Conservation (phyloP, 495 filamentous ascomycete genomes). For the Hyaloscypha bicolor region DNA sequence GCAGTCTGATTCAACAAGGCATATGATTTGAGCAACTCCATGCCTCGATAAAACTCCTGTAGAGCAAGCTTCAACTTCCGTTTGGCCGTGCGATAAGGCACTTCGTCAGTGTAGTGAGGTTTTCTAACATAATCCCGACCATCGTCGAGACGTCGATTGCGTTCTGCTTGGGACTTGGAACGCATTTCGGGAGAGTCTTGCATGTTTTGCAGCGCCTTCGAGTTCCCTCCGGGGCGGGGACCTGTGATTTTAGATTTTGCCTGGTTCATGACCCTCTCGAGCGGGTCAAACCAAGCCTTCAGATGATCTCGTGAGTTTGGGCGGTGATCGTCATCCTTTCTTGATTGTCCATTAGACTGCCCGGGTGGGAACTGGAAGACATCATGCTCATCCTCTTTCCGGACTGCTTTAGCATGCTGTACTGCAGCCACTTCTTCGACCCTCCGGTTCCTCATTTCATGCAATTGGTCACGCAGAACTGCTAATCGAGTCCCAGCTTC, state of each 20-base stretch:
- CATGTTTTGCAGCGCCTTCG: conserved; percentile 30
- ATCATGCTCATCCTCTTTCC: conserved; percentile 19
- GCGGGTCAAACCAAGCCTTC: conserved; percentile 28
- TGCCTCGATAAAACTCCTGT: conserved; percentile 88
- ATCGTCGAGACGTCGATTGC: conserved; percentile 40
- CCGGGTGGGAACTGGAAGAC: conserved; percentile 4
- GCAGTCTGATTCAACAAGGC: conserved; percentile 86
- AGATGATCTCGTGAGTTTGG: conserved; percentile 27
- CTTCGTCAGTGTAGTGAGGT: conserved; percentile 49
- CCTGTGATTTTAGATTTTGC: conserved; percentile 27
- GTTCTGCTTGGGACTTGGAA: conserved; percentile 10
- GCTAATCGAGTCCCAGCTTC: conserved; percentile 73
- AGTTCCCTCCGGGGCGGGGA: conserved; percentile 27
- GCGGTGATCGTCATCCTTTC: conserved; percentile 19
- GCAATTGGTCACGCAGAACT: conserved; percentile 75
- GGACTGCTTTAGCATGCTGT: conserved; percentile 30
- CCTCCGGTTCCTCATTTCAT: conserved; percentile 82
- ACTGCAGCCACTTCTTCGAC: conserved; percentile 65
- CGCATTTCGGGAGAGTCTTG: conserved; percentile 22
- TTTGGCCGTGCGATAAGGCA: conserved; percentile 83
- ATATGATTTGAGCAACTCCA: conserved; percentile 91
- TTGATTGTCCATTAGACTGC: conserved; percentile 15
- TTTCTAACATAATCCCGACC: conserved; percentile 66
- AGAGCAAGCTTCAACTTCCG: conserved; percentile 86
- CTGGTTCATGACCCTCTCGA: conserved; percentile 24